Evolutionary conservation across 495 filamentous ascomycete genomes (phyloP).

Genomic region (Daldinia childiae): DNA sequence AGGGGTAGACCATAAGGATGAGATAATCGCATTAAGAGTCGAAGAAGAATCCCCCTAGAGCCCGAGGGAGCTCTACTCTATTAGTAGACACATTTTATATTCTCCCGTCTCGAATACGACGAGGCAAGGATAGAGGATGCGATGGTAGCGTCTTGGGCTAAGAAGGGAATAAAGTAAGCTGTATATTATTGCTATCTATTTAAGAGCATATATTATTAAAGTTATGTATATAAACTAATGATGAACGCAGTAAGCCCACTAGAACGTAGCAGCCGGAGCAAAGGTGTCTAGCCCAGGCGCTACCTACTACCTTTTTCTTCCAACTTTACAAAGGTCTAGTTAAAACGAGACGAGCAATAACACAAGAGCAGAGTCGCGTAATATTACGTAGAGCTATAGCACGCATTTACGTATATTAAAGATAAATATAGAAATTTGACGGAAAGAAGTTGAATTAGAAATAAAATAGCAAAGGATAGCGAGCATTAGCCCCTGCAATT

Average conservation of each 20-base stretch:
- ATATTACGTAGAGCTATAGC: no score
- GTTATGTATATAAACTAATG: no score
- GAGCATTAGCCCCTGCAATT: neutral
- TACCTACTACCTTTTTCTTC: conserved; percentile 2
- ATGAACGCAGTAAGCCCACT: no score
- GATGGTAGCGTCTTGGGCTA: no score
- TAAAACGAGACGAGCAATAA: conserved; percentile 2
- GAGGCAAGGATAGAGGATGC: neutral
- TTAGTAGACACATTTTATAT: conserved; percentile 18
- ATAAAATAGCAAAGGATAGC: neutral
- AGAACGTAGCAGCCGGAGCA: no score
- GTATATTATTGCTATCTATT: no score
- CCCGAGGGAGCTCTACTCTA: conserved; percentile 1
- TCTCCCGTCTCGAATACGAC: neutral
- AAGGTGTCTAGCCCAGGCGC: no score
- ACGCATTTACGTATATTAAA: no score
- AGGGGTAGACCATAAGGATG: neutral
- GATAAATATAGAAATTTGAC: conserved; percentile 8
- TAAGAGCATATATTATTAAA: no score
- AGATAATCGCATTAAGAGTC: neutral
- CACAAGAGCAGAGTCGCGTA: neutral
- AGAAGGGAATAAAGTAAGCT: no score
- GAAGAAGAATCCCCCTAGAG: neutral
- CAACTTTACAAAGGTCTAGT: neutral
- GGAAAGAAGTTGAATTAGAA: neutral